A percentile compares a stretch with the other conserved stretches of the same genome.
Conservation (phyloP, 2,329 filamentous ascomycete species). For the Gyromitra esculenta region DNA sequence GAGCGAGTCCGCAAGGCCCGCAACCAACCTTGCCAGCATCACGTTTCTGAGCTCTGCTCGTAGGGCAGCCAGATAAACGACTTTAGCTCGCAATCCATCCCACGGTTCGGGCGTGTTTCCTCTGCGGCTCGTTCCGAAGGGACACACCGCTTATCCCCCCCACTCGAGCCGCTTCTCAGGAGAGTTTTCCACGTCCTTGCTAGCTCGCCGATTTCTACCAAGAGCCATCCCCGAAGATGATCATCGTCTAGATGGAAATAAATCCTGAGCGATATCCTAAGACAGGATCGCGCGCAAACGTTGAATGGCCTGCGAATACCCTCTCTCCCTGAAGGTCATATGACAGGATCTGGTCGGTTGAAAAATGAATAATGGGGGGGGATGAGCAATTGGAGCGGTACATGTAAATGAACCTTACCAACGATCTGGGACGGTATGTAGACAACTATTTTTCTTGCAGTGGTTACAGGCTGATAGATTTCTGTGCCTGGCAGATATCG, state of each 20-base stretch:
- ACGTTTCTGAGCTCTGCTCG: conserved; percentile 46
- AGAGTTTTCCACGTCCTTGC: conserved; percentile 6
- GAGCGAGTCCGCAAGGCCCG: conserved; percentile 15
- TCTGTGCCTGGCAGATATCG: conserved; percentile 45
- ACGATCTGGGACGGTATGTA: conserved; percentile 37
- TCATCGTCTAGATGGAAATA: conserved; percentile 34
- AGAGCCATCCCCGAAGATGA: conserved; percentile 45
- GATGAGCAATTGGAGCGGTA: conserved; percentile 29
- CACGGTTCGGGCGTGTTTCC: conserved; percentile 52
- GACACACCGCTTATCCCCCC: conserved; percentile 2
- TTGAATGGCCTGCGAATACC: conserved; percentile 22
- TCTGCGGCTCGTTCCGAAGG: conserved; percentile 45
- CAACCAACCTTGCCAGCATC: conserved; percentile 25
- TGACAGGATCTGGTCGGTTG: conserved; percentile 29
- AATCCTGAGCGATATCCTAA: conserved; percentile 49
- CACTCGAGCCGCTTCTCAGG: conserved; percentile 45
- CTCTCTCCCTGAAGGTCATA: conserved; percentile 37
- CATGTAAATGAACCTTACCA: conserved; percentile 33
- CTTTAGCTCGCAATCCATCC: conserved; percentile 46
- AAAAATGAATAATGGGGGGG: conserved; percentile 13
- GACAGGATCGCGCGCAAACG: conserved; percentile 25
- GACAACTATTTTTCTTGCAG: conserved; percentile 13
- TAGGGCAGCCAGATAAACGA: conserved; percentile 47
- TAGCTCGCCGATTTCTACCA: conserved; percentile 19
- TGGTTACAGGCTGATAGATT: conserved; percentile 34